These are phyloP conservation scores for Rutidosis leptorrhynchoides DNA, from an alignment of 129 eudicot genomes.

Conservation along the genomic window DNA sequence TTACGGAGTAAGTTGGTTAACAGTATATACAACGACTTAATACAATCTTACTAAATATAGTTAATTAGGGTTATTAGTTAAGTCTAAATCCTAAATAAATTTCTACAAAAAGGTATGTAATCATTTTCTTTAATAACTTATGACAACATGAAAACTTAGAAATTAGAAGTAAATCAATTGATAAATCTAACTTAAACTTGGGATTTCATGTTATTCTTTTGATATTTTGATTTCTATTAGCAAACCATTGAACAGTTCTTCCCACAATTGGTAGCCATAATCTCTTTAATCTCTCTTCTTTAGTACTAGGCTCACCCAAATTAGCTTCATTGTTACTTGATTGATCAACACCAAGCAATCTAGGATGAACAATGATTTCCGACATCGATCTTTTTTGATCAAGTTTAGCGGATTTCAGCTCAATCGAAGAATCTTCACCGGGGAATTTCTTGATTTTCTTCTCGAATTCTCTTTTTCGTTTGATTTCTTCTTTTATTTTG, in stretches of 20 bases:
- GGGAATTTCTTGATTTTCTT: constrained; percentile 29
- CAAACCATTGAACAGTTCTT: constrained; percentile 83
- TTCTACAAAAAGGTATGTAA: constrained; percentile 18
- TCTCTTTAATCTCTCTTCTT: constrained; percentile 58
- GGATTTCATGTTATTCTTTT: constrained; percentile 33
- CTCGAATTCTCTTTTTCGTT: constrained; percentile 36
- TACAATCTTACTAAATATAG: constrained; percentile 5
- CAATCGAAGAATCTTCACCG: constrained; percentile 8
- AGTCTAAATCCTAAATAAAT: constrained; percentile 5
- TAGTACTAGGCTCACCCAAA: constrained; percentile 14
- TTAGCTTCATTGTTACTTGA: constrained; percentile 19
- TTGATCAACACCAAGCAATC: constrained; percentile 38
- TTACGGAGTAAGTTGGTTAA: too few species aligned
- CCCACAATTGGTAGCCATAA: constrained; percentile 78
- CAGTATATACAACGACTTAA: background rate
- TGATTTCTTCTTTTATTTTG: constrained; percentile 52
- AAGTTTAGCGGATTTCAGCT: constrained; percentile 16
- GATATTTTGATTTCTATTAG: constrained; percentile 53
- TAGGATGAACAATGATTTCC: constrained; percentile 62
- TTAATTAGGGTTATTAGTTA: background rate
- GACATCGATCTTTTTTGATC: constrained; percentile 64
- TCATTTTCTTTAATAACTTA: constrained; percentile 8
- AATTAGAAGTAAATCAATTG: background rate
- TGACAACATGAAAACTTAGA: constrained; percentile 7
- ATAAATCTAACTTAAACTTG: constrained; percentile 35